These are phyloP conservation scores for Orobanche coerulescens DNA, from an alignment of 257 asterid genomes.

Conservation along the genomic window DNA sequence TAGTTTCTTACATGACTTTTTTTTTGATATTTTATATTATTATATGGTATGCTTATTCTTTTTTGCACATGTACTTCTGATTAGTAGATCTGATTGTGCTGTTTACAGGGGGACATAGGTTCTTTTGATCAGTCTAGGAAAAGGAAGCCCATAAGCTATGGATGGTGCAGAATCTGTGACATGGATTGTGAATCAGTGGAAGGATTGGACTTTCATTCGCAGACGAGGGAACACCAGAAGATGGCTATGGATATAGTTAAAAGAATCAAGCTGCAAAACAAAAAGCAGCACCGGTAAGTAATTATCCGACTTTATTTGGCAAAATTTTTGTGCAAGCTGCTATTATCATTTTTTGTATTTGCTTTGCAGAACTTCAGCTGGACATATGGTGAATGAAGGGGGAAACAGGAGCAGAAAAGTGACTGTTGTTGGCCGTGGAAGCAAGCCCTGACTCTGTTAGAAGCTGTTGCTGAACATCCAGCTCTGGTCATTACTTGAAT, in stretches of 20 bases:
- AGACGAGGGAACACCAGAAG: constrained; percentile 79
- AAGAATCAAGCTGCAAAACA: constrained; percentile 61
- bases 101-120: constrained; percentile 51
- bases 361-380: constrained; percentile 41
- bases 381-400: constrained; percentile 47
- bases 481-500: constrained; percentile 28
- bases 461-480: constrained; percentile 28
- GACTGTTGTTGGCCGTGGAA: constrained; percentile 51
- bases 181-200: constrained; percentile 81
- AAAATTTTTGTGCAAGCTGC: constrained; percentile 5
- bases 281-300: constrained; percentile 50
- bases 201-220: constrained; percentile 78
- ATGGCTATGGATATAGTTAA: constrained; percentile 77
- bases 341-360: constrained; percentile 19
- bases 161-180: constrained; percentile 88
- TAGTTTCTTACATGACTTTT: not conserved
- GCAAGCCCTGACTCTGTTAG: constrained; percentile 38
- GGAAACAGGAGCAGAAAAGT: constrained; percentile 47
- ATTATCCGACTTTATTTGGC: constrained; percentile 11
- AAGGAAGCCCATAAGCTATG: constrained; percentile 55
- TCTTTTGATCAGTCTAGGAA: constrained; percentile 55
- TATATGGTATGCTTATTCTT: not conserved
- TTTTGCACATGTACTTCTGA: not conserved
- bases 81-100: not conserved
- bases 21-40: not conserved